A percentile compares a stretch with the other conserved stretches of the same genome.
phyloP scores from a whole-genome alignment of 192 early-diverging fungal species.

The Coemansia sp. region DNA sequence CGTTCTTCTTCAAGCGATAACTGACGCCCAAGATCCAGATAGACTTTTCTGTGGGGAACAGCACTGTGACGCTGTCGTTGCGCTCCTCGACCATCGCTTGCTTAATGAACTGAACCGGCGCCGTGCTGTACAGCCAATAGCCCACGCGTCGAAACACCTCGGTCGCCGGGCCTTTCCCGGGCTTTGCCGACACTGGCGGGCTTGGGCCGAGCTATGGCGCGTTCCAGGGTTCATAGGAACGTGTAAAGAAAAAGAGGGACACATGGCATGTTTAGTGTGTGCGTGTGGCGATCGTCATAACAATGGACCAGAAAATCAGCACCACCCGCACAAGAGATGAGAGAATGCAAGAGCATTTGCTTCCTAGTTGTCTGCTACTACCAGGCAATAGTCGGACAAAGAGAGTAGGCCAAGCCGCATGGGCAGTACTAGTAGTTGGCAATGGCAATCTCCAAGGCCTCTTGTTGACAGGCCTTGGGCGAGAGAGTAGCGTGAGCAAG shows the following conservation, averaged over 20 bases:
- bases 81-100: constrained; percentile 53
- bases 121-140: constrained; percentile 56
- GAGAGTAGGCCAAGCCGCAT: neutral
- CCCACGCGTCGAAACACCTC: constrained; percentile 52
- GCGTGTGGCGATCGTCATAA: constrained; percentile 1
- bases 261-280: neutral
- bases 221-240: neutral
- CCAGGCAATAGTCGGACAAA: neutral
- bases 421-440: neutral
- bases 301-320: constrained; percentile 1
- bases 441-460: neutral
- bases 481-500: neutral
- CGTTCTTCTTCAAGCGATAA: constrained; percentile 50
- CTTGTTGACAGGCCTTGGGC: neutral
- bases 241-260: neutral
- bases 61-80: constrained; percentile 47
- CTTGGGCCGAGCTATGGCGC: constrained; percentile 38
- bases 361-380: neutral
- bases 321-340: neutral
- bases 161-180: constrained; percentile 42
- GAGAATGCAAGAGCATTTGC: neutral
- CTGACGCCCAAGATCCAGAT: constrained; percentile 53
- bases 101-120: constrained; percentile 56
- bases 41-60: constrained; percentile 47
- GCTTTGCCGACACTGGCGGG: constrained; percentile 40